Base-by-base conservation (phyloP, 352 stramenopile species). In the Globisporangium orthogonon region DNA sequence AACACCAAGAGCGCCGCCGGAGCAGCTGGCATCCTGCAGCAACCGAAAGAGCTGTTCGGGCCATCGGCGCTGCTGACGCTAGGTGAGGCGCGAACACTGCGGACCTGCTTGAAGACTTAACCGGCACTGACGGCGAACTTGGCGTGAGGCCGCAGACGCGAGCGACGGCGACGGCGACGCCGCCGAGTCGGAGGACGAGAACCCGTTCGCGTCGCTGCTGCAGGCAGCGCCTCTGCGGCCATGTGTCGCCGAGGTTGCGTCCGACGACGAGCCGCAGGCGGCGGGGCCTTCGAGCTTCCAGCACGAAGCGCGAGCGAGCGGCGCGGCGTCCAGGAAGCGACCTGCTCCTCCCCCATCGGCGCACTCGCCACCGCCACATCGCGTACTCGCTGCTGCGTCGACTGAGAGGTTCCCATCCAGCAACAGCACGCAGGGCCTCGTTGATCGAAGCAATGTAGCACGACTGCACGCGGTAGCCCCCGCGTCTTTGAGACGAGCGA, bases 181-280 rank as follows among this genome's bases (percentile, higher is more conserved):
- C 3, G 44, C 44, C n/a, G 33, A 10, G 15, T 50, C 49, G 33
- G 37, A 49, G 15, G 69, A 71, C 58, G 67, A 67, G 52, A 89
- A 90, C 56, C 80, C 80, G 28, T 90, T 90, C 56, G 80, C 76
- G 29, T 79, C 74, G 15, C 57, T 90, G 17, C 41, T 90, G 23
- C 66, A 79, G 50, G 61, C 23, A 23, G 23, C 73, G 10, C 55
- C 86, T 18, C 39, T 86, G 17, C 23, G 23, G 23, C 66, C 76
- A 39, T 63, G 13, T 10, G 6, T 28, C n/a, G 13, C 28, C 10
- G 41, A 15, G 37, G 33, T 39, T 31, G 15, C 31, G 35, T 15
- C 35, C 50, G 37, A 41, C n/a, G 43, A 55, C 53, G 44, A 46
- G 7, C 30, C 3, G 43, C 52, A 50, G 23, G 23, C 23, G 23